Evolutionary conservation across 352 stramenopile genomes (phyloP).

Genomic region (Pilasporangium apinafurcum): DNA sequence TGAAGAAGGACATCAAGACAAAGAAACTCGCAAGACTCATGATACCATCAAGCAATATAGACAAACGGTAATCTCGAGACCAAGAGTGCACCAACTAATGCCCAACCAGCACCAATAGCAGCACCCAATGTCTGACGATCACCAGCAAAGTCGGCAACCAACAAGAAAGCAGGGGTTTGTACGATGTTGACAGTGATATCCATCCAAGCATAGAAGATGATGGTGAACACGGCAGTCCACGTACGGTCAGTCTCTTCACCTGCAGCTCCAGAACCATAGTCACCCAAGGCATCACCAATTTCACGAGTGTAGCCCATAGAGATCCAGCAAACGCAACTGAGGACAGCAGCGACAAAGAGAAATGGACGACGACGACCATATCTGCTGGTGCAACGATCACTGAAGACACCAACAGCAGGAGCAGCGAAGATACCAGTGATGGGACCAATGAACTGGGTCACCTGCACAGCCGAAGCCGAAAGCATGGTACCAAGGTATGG

Average conservation of each 20-base stretch:
- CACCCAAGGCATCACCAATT: too few species aligned
- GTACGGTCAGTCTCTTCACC: slow-evolving; percentile 21
- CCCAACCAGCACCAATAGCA: slow-evolving; percentile 28
- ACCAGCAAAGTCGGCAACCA: slow-evolving; percentile 48
- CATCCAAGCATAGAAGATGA: too few species aligned
- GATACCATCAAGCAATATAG: slow-evolving; percentile 32
- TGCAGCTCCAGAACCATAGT: slow-evolving; percentile 11
- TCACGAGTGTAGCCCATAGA: too few species aligned
- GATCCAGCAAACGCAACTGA: too few species aligned
- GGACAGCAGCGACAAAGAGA: too few species aligned
- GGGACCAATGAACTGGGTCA: slow-evolving; percentile 44
- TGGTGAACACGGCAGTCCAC: too few species aligned
- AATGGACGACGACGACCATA: slow-evolving; percentile 33
- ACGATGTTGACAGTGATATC: too few species aligned
- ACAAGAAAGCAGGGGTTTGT: slow-evolving; percentile 33
- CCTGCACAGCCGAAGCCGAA: slow-evolving; percentile 29
- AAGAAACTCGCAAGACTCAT: slow-evolving; percentile 27
- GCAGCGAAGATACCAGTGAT: slow-evolving; percentile 39
- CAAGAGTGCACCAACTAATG: slow-evolving; percentile 31
- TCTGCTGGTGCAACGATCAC: slow-evolving; percentile 26
- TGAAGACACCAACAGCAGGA: slow-evolving; percentile 40
- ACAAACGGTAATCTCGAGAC: slow-evolving; percentile 28
- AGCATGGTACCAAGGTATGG: slow-evolving; percentile 45
- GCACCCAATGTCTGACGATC: slow-evolving; percentile 44
- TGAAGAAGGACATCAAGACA: slow-evolving; percentile 23